A percentile compares a stretch with the other conserved stretches of the same genome.
Evolutionary conservation across 768 basidiomycete genomes (phyloP).

Genomic region (Mrakia blollopis): DNA sequence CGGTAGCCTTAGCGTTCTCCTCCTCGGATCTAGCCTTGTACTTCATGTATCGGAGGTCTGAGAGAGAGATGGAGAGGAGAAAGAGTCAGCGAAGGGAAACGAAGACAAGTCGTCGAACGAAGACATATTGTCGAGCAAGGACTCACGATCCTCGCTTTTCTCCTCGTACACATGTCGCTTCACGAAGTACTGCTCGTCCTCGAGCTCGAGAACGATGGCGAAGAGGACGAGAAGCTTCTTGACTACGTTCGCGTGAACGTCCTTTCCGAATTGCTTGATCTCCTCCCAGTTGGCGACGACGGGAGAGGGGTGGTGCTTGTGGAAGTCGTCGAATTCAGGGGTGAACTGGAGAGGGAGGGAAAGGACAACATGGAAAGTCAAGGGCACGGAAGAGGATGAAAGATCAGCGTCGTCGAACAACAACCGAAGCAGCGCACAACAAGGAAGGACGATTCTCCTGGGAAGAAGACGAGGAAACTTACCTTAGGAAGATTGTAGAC

Average conservation of each 20-base stretch:
- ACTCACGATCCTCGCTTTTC: slow-evolving; percentile 46
- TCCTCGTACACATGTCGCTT: slow-evolving; percentile 51
- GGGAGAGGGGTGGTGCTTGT: neutral
- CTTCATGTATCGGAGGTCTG: slow-evolving; percentile 40
- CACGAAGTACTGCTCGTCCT: slow-evolving; percentile 49
- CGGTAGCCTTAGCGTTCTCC: slow-evolving; percentile 43
- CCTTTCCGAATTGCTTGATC: slow-evolving; percentile 7
- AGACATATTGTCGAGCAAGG: neutral
- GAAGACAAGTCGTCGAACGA: too few species aligned
- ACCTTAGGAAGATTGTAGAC: neutral
- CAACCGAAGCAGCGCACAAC: too few species aligned
- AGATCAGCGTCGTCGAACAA: too few species aligned
- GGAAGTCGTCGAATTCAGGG: neutral
- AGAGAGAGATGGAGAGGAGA: neutral
- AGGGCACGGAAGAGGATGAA: neutral
- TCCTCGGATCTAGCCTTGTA: slow-evolving; percentile 50
- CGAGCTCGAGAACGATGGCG: slow-evolving; percentile 54
- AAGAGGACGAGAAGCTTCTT: slow-evolving; percentile 52
- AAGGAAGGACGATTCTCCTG: neutral
- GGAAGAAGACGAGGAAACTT: neutral
- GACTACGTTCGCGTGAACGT: slow-evolving; percentile 43
- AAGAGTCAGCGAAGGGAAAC: too few species aligned
- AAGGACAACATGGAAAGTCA: neutral
- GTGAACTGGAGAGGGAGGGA: neutral
- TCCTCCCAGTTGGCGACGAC: slow-evolving; percentile 9